Percentiles rank a stretch among this genome's conserved stretches.
These are phyloP conservation scores for Ustilago bromivora DNA, from an alignment of 1,284 basidiomycete genomes.

Conservation along the genomic window DNA sequence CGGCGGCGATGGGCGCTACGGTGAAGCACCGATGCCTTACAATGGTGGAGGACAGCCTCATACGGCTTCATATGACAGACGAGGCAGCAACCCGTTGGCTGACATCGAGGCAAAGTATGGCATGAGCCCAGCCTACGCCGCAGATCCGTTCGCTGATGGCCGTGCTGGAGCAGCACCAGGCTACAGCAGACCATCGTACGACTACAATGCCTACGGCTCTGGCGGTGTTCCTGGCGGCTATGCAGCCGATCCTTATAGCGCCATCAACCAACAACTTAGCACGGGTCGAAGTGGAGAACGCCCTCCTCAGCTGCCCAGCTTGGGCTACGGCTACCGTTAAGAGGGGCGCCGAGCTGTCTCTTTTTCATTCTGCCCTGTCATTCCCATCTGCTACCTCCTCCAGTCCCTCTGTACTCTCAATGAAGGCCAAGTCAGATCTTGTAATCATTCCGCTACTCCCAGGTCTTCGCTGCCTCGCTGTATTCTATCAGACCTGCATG, in stretches of 20 bases:
- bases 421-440: neutral
- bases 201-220: slow-evolving; percentile 42
- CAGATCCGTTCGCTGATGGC: slow-evolving; percentile 42
- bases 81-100: slow-evolving; percentile 47
- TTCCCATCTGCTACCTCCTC: neutral
- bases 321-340: slow-evolving; percentile 40
- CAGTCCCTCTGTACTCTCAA: neutral
- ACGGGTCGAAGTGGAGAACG: slow-evolving; percentile 15
- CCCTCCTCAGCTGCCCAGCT: slow-evolving; percentile 50
- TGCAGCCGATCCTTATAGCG: slow-evolving; percentile 46
- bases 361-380: neutral
- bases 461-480: neutral
- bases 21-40: slow-evolving; percentile 7
- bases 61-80: slow-evolving; percentile 40
- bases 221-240: slow-evolving; percentile 25
- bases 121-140: slow-evolving; percentile 27
- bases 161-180: slow-evolving; percentile 21
- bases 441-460: neutral
- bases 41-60: slow-evolving; percentile 5
- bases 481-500: slow-evolving; percentile 2
- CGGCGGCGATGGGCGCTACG: slow-evolving; percentile 36
- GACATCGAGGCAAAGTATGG: slow-evolving; percentile 59
- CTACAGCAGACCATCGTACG: slow-evolving; percentile 46
- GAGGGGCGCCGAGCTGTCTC: neutral
- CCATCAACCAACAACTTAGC: slow-evolving; percentile 48